A percentile compares a stretch with the other conserved stretches of the same genome.
phyloP scores from a whole-genome alignment of 2,329 filamentous ascomycete genomes.

The Trichophyton equinum region DNA sequence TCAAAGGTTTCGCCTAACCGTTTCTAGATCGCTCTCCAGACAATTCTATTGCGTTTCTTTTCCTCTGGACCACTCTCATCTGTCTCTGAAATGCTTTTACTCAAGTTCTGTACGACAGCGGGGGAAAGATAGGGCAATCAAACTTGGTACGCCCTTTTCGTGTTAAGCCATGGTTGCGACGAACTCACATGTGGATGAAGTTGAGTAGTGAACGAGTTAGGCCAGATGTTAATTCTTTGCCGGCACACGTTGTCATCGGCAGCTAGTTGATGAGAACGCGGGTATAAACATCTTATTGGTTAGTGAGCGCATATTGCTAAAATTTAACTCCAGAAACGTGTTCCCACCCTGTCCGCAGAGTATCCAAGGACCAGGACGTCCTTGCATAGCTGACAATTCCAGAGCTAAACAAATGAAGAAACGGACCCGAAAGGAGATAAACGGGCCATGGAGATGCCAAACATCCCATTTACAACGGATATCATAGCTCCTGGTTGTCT shows the following conservation, averaged over 20 bases:
- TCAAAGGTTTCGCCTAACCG: background rate
- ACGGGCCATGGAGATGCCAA: background rate
- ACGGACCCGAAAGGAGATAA: background rate
- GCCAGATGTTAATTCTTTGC: background rate
- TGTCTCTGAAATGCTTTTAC: background rate
- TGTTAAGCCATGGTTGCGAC: background rate
- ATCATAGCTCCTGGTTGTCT: background rate
- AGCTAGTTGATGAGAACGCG: background rate
- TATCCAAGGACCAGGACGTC: background rate
- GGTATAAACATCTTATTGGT: background rate
- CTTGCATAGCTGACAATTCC: background rate
- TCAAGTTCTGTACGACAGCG: background rate
- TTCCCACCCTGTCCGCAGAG: background rate
- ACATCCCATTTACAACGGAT: background rate
- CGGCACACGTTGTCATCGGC: background rate
- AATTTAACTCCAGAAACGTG: background rate
- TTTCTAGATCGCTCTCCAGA: background rate
- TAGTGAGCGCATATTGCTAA: background rate
- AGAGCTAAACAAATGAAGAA: background rate
- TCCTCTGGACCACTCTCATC: background rate
- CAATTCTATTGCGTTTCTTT: background rate
- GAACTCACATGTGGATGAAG: background rate
- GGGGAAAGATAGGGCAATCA: background rate
- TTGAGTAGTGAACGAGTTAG: background rate
- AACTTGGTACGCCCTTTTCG: background rate